Base-by-base conservation (phyloP, 176 grass and related monocot genomes). In the Eleusine coracana region DNA sequence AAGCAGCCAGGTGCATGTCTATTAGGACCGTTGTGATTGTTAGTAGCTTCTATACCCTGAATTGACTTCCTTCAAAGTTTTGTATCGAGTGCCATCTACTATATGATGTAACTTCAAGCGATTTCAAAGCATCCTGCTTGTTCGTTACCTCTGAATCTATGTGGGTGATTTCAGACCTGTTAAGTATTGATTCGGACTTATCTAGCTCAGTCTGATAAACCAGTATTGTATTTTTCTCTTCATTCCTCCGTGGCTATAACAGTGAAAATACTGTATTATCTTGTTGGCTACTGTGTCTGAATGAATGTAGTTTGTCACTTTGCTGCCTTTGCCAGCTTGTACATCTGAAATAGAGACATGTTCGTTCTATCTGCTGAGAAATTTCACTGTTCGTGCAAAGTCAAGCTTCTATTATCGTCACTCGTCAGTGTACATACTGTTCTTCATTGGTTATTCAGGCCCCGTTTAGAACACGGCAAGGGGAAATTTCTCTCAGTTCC, bases 81-180 rank as follows among this genome's bases (percentile, higher is more conserved):
- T 46, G 21, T 50, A 27, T 20, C 12, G 15, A n/a, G 12, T 74
- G 20, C 27, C 48, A 66, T 66, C 29, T n/a, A 28, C 10, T 62
- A n/a, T 50, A 46, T 60, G 20, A 69, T 87, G 79, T 87, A 76
- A 70, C 76, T 74, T 66, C 41, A 41, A 51, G 85, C 52, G 72
- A 69, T 42, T 51, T 74, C 69, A 23, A 74, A 16, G 7, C 13
- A 59, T 39, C 37, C 37, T 29, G 6, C 73, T 55, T 63, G 16
- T 58, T 83, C 38, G n/a, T 36, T 84, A 36, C 10, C 63, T 72
- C 74, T 73, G 25, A 37, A 66, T 34, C 55, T 71, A 11, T 42
- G n/a, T 80, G 12, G 48, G 6, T 40, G 66, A 38, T 9, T n/a
- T 41, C 16, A 41, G 40, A 62, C 17, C 54, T 36, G 4, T 67